Conservation (phyloP, 2,329 filamentous ascomycete species). For the Mariannaea sp. region DNA sequence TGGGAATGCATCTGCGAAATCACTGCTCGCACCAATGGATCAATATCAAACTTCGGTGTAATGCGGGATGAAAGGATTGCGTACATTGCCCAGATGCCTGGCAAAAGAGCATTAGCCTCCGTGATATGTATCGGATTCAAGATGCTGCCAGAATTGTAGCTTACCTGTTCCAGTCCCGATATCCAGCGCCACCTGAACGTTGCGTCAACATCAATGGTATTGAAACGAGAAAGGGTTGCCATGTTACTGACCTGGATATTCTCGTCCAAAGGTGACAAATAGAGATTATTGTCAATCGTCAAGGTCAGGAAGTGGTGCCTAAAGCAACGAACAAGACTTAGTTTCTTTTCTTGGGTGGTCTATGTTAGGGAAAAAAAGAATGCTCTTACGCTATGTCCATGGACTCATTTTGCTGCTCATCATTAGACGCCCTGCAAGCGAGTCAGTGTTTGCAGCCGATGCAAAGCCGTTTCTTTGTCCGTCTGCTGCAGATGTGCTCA, state of each 20-base stretch:
- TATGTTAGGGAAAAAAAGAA: too few relatives aligned
- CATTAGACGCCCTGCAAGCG: constrained; percentile 19
- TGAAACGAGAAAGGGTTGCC: too few relatives aligned
- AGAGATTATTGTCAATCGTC: constrained; percentile 15
- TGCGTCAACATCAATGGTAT: accelerated
- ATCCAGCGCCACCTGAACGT: constrained; percentile 19
- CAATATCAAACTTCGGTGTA: neutral
- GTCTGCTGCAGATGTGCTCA: too few relatives aligned
- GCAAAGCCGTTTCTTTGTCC: neutral
- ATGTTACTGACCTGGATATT: neutral
- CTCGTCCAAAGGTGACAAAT: constrained; percentile 16
- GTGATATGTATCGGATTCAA: accelerated
- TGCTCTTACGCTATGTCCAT: constrained; percentile 30
- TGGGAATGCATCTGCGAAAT: constrained; percentile 21
- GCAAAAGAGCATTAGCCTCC: accelerated
- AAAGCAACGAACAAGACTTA: too few relatives aligned
- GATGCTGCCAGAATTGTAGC: too few relatives aligned
- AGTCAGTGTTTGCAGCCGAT: neutral
- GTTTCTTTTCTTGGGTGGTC: too few relatives aligned
- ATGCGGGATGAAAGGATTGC: neutral
- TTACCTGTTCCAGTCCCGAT: constrained; percentile 27
- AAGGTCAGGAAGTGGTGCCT: constrained; percentile 27
- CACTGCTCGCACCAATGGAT: neutral
- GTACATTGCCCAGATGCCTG: constrained; percentile 27
- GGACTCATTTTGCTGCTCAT: constrained; percentile 27